phyloP scores from a whole-genome alignment of 1,284 basidiomycete species.

The Leucoagaricus sp. region DNA sequence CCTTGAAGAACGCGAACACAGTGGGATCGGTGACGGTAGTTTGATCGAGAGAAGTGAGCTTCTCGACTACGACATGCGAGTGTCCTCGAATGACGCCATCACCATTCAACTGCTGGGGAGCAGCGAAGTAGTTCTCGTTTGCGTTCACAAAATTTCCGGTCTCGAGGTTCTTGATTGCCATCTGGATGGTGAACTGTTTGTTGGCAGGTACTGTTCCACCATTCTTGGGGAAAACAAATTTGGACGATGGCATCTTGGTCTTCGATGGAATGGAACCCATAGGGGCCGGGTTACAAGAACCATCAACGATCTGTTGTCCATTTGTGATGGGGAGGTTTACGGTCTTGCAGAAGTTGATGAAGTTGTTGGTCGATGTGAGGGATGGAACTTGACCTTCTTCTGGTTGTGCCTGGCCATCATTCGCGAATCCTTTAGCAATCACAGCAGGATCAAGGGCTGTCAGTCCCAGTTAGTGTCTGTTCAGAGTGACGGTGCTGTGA shows the following conservation, averaged over 20 bases:
- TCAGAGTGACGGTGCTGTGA: not conserved
- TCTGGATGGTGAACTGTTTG: slow-evolving; percentile 48
- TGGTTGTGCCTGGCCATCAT: slow-evolving; percentile 43
- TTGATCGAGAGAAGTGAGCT: slow-evolving; percentile 42
- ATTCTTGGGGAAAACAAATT: slow-evolving; percentile 54
- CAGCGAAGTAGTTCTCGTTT: slow-evolving; percentile 57
- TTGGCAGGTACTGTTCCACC: slow-evolving; percentile 46
- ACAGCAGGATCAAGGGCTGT: slow-evolving; percentile 45
- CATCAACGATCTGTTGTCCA: slow-evolving; percentile 45
- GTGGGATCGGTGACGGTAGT: slow-evolving; percentile 50
- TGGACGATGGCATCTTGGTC: slow-evolving; percentile 52
- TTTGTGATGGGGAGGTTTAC: slow-evolving; percentile 41
- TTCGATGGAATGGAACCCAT: slow-evolving; percentile 53
- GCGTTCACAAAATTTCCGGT: slow-evolving; percentile 60
- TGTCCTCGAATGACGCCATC: slow-evolving; percentile 55
- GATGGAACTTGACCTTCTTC: slow-evolving; percentile 50
- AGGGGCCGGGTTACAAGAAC: slow-evolving; percentile 63
- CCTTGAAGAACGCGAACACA: slow-evolving; percentile 65
- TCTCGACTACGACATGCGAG: slow-evolving; percentile 59
- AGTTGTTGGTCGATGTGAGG: slow-evolving; percentile 62
- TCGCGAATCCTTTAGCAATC: slow-evolving; percentile 45
- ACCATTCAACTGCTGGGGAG: slow-evolving; percentile 55
- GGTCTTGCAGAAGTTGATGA: slow-evolving; percentile 55
- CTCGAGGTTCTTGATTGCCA: slow-evolving; percentile 52
- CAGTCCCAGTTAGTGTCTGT: not conserved